Evolutionary conservation across 192 early-diverging fungal genomes (phyloP), one percentile per base, ranked within the genome.

Genomic region (Backusella parvicylindrica): DNA sequence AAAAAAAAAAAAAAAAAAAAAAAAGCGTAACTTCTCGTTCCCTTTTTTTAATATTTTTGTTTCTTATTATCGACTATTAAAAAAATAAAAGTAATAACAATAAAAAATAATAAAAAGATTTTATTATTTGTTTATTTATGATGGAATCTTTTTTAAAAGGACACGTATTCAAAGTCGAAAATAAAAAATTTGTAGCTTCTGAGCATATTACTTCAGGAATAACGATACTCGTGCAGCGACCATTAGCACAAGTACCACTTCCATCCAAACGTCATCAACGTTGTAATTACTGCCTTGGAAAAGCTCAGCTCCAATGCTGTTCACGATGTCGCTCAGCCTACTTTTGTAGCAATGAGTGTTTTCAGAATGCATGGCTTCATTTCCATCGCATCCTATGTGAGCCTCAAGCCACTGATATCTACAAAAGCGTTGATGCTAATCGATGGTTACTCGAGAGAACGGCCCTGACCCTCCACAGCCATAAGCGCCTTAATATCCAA

Each of bases 321-420:
- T 68, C 67, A 9, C 72, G 77, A 8, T 79, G 77, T 18, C 72
- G 53, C 18, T 74, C 77, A n/a, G 77, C 77, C 26, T 79, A 74
- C 23, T 79, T 74, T 32, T 79, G 77, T 31, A 74, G 72, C 18
- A 79, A 79, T 30, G 56, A 60, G 12, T 79, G 77, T 38, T 79
- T 79, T 35, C 70, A 68, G 23, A 79, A 79, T 41, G 77, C 77
- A 4, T 79, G 77, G 77, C 68, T 74, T 9, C 74, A 75, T 33
- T 75, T 53, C 40, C 74, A 75, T 35, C 74, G 49, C 21, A 43
- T 69, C 9, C 67, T 75, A 6, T 75, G 74, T 68, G 74, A 75
- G 15, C 74, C 74, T 16, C 74, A 53, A 32, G 47, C 66, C 36
- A 49, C 41, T 3, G 74, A 75, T 30, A 68, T 53, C 21, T 75